phyloP scores from a whole-genome alignment of 345 rosid species.

The Eucalyptus tenuipes region DNA sequence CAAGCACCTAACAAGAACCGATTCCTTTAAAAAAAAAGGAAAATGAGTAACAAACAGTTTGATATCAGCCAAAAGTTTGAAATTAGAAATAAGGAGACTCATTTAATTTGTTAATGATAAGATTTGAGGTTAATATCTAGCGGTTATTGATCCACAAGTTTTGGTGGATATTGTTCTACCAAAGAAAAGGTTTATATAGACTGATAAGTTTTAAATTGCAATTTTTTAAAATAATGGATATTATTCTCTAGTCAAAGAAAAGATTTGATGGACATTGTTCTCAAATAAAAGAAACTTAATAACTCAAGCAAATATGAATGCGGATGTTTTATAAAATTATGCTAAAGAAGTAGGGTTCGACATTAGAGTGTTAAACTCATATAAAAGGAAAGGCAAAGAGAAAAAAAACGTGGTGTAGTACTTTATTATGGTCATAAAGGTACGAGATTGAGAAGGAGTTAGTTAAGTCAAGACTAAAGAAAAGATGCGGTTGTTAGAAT shows the following conservation, averaged over 20 bases:
- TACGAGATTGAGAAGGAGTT: too few species aligned
- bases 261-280: not conserved
- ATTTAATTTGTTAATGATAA: not conserved
- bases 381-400: not conserved
- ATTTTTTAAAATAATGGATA: too few species aligned
- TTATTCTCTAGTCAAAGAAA: not conserved
- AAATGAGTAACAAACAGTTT: not conserved
- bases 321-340: not conserved
- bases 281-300: not conserved
- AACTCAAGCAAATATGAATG: not conserved
- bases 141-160: not conserved
- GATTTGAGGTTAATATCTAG: not conserved
- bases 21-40: not conserved
- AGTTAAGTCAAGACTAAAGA: not conserved
- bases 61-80: not conserved
- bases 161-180: not conserved
- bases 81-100: not conserved
- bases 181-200: too few species aligned
- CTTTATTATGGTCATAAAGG: not conserved
- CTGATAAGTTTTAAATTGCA: not conserved
- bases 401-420: not conserved
- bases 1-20: not conserved
- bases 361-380: not conserved
- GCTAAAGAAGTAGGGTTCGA: not conserved
- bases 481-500: not conserved